A percentile compares a stretch with the other conserved stretches of the same genome.
Conservation (phyloP, 2,329 filamentous ascomycete species). For the Epichloe sylvatica region DNA sequence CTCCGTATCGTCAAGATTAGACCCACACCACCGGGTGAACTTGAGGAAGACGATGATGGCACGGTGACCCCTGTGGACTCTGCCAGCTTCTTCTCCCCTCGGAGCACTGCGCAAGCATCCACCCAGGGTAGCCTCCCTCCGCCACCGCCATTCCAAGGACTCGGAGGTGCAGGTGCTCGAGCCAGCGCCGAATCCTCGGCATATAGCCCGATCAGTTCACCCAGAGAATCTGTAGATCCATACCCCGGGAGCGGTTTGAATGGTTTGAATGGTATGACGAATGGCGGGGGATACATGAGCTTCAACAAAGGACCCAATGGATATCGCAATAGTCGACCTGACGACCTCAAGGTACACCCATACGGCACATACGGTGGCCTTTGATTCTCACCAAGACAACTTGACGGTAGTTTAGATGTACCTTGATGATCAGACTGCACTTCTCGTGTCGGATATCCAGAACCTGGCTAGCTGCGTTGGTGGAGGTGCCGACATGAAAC, state of each 20-base stretch:
- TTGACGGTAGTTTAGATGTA: constrained; percentile 41
- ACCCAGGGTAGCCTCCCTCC: constrained; percentile 31
- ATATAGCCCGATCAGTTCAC: constrained; percentile 61
- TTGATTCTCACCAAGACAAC: constrained; percentile 5
- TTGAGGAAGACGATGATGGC: constrained; percentile 65
- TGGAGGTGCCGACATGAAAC: constrained; percentile 45
- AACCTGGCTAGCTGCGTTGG: constrained; percentile 63
- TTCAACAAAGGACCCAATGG: constrained; percentile 27
- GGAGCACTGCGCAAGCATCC: constrained; percentile 25
- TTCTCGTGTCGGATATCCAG: constrained; percentile 68
- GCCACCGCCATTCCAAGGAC: constrained; percentile 43
- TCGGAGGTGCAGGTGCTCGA: constrained; percentile 36
- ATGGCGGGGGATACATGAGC: constrained; percentile 22
- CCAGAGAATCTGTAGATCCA: constrained; percentile 40
- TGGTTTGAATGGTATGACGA: constrained; percentile 21
- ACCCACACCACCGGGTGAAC: constrained; percentile 56
- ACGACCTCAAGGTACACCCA: constrained; percentile 34
- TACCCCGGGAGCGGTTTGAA: constrained; percentile 22
- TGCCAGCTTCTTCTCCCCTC: constrained; percentile 53
- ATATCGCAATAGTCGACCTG: constrained; percentile 28
- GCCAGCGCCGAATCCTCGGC: constrained; percentile 56
- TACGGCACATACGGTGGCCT: constrained; percentile 8
- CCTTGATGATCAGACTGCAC: constrained; percentile 68
- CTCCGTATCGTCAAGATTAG: constrained; percentile 74
- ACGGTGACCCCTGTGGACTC: constrained; percentile 52